These are phyloP conservation scores for Mucor saturninus DNA, from an alignment of 371 early-diverging fungal genomes.

Conservation along the genomic window DNA sequence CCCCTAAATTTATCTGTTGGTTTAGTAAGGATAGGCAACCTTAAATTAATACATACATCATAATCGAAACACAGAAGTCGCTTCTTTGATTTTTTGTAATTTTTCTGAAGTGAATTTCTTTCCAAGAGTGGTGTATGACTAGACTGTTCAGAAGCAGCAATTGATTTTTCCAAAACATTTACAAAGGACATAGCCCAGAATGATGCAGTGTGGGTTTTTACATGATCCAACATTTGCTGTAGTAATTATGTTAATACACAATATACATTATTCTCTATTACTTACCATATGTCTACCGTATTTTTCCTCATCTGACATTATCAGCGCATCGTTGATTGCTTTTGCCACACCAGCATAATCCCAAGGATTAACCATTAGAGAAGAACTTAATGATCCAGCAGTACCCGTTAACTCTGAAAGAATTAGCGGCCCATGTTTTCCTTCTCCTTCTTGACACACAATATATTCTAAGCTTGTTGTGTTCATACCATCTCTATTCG, in stretches of 20 bases:
- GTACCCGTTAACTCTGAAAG: slow-evolving; percentile 99
- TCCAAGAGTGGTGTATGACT: slow-evolving; percentile 74
- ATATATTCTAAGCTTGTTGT: slow-evolving; percentile 98
- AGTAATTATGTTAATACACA: background rate
- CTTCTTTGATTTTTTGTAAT: slow-evolving; percentile 62
- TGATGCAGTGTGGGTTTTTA: slow-evolving; percentile 88
- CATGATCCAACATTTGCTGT: slow-evolving; percentile 87
- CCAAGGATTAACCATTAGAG: slow-evolving; percentile 98
- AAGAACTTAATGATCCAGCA: slow-evolving; percentile 88
- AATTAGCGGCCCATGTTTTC: slow-evolving; percentile 89
- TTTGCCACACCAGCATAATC: slow-evolving; percentile 91
- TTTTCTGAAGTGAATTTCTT: slow-evolving; percentile 37
- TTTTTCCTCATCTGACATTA: slow-evolving; percentile 85
- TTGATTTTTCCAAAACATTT: slow-evolving; percentile 53
- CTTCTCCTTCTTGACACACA: slow-evolving; percentile 85
- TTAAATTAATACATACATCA: slow-evolving; percentile 57
- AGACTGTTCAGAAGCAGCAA: slow-evolving; percentile 53
- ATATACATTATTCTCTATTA: background rate
- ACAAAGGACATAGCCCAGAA: slow-evolving; percentile 93
- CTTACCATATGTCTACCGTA: slow-evolving; percentile 72
- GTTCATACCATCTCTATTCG: slow-evolving; percentile 99
- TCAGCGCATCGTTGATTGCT: slow-evolving; percentile 88
- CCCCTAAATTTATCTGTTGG: slow-evolving; percentile 58
- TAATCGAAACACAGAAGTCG: slow-evolving; percentile 88
- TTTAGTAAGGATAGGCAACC: background rate